Base-by-base conservation (phyloP, 805 yeast species). In the Lachancea nothofagi region DNA sequence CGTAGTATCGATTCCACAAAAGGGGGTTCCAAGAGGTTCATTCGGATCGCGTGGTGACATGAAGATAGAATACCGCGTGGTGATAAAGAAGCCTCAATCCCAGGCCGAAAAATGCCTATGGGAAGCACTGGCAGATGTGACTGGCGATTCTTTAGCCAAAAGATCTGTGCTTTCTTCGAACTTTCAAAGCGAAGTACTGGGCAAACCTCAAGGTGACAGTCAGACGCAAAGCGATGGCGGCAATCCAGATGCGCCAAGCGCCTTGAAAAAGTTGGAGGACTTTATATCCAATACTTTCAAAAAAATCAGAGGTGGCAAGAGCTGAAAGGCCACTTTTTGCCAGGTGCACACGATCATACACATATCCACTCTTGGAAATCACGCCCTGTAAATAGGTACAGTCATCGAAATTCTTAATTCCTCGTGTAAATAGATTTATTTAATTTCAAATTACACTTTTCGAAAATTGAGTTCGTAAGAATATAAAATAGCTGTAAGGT, bases 101-200 rank as follows among this genome's bases (percentile, higher is more conserved):
- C 84, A 90, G 10, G 81, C 93, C 1, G 96, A 93, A 61, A 81
- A 80, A 9, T 94, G 94, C 21, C 67, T 93, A 40, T 71, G 94
- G 54, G 99, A 93, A 60, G 96, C 96, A 0, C 71, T 93, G 47
- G 98, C 99, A 1, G 96, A 88, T 56, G 83, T 95, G 2, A 74
- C 83, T 35, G 77, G 83, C 43, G 99, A 93, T 60, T 69, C 70
- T 30, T 72, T 70, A 18, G 98, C 98, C 3, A 83, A 74, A 50
- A 70, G 94, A 47, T 68, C 80, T 9, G 43, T 49, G 20, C 34
- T 48, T 2, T 42, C 29, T 12, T 20, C 25, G 14, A n/a, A 34
- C 8, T 21, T 30, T 7, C 29, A 24, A n/a, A n/a, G n/a, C n/a
- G n/a, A n/a, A n/a, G n/a, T n/a, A n/a, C n/a, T n/a, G 26, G 17